Base-by-base conservation (phyloP, 352 stramenopile species). In the Phytophthora boehmeriae region DNA sequence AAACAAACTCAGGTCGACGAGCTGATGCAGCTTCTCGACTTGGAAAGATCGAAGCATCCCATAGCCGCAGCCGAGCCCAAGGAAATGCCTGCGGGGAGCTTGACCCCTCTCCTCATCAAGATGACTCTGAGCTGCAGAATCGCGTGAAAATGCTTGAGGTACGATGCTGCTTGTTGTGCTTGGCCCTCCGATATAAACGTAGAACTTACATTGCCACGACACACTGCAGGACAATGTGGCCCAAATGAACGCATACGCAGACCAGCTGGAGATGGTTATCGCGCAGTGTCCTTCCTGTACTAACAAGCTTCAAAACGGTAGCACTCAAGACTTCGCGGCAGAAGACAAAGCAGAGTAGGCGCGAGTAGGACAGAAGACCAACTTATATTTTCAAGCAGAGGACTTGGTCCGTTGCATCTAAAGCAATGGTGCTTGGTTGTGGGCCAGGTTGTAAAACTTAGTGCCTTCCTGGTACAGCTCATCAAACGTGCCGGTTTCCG, bases 221-320 rank as follows among this genome's bases (percentile, higher is more conserved):
- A 67, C 11, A 22, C 11, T 51, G 2, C 56, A 93, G 84, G 84
- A 93, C 30, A 93, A 89, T 38, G 54, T 93, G 58, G 70, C 68
- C 14, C 84, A 93, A 46, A 86, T 93, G 67, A 93, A 93, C 56
- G 75, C 61, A 44, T 93, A 93, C 44, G 84, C 84, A 9, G 84
- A 93, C 54, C 84, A 93, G 44, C 55, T 93, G 10, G 84, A 93
- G 54, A 68, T 89, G 57, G 65, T 93, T 2, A 93, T 93, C 50
- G 69, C 63, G 13, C 81, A 91, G 45, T 93, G 84, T 20, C 66
- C 80, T 13, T 76, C 78, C 14, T 93, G 84, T 59, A 86, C 81
- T 25, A 60, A 76, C 47, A 93, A 93, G 52, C 68, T 93, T 8
- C 84, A 89, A 58, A 87, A 66, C 34, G 80, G 88, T 36, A 80